Evolutionary conservation across 1,284 basidiomycete genomes (phyloP).

Genomic region (Malassezia furfur): DNA sequence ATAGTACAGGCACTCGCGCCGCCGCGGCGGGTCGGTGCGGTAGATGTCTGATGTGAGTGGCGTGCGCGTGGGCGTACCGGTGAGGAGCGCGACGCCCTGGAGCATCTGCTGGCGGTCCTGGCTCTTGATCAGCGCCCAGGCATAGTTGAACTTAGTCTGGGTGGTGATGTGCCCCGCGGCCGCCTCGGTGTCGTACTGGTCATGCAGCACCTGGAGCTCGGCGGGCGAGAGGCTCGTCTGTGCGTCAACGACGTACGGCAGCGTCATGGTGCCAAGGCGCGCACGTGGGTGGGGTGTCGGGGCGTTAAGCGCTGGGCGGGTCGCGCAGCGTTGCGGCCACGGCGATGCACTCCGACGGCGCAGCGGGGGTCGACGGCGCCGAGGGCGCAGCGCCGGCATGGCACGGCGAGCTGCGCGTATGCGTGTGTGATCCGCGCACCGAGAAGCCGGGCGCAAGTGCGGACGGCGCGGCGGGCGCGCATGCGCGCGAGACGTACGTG

Average conservation of each 20-base stretch:
- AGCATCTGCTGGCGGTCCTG: slow-evolving; percentile 52
- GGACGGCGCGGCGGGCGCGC: slow-evolving; percentile 42
- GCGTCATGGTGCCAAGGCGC: slow-evolving; percentile 25
- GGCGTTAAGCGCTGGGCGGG: background rate
- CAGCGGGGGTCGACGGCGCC: too few relatives aligned
- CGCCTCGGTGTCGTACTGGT: slow-evolving; percentile 80
- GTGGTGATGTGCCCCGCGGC: slow-evolving; percentile 70
- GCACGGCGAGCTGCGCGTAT: slow-evolving; percentile 52
- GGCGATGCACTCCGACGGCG: background rate
- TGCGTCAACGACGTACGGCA: slow-evolving; percentile 94
- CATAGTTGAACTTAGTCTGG: slow-evolving; percentile 97
- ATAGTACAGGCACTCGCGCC: slow-evolving; percentile 94
- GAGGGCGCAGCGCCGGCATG: slow-evolving; percentile 15
- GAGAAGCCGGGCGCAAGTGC: slow-evolving; percentile 61
- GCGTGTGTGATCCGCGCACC: slow-evolving; percentile 83
- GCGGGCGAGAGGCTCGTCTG: slow-evolving; percentile 77
- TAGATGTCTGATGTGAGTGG: slow-evolving; percentile 56
- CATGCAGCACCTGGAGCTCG: slow-evolving; percentile 74
- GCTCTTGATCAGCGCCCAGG: slow-evolving; percentile 59
- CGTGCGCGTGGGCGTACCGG: slow-evolving; percentile 54
- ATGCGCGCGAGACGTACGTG: slow-evolving; percentile 68
- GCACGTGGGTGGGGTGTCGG: background rate
- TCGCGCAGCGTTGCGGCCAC: background rate
- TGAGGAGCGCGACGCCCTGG: slow-evolving; percentile 73
- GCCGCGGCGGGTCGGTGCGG: slow-evolving; percentile 70